A percentile compares a stretch with the other conserved stretches of the same genome.
phyloP scores from a whole-genome alignment of 495 filamentous ascomycete species.

The Letharia columbiana region DNA sequence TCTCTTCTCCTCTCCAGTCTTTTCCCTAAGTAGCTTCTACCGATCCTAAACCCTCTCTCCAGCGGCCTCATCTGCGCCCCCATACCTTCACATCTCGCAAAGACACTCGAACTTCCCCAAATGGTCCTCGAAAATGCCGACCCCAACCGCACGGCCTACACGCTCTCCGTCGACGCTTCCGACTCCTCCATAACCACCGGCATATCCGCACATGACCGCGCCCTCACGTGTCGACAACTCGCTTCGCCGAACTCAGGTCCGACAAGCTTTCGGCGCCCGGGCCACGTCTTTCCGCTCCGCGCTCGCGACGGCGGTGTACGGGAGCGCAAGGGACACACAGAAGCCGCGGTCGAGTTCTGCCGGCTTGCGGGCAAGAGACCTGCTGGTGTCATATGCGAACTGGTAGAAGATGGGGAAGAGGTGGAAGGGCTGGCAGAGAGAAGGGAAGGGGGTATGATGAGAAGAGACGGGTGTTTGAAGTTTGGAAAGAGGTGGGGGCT shows the following conservation, averaged over 20 bases:
- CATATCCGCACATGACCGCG: conserved; percentile 81
- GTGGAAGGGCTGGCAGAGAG: conserved; percentile 51
- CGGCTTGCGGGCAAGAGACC: conserved; percentile 63
- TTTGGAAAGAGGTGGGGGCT: conserved; percentile 87
- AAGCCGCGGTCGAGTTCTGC: conserved; percentile 85
- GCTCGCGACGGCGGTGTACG: conserved; percentile 74
- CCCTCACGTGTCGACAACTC: conserved; percentile 70
- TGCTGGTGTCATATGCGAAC: conserved; percentile 76
- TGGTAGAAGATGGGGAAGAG: conserved; percentile 70
- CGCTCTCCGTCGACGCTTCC: conserved; percentile 71
- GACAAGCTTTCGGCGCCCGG: conserved; percentile 67
- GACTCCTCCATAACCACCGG: conserved; percentile 72
- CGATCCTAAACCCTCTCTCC: not conserved
- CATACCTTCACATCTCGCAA: conserved; percentile 55
- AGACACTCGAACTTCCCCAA: conserved; percentile 66
- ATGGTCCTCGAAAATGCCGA: conserved; percentile 73
- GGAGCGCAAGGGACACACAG: conserved; percentile 76
- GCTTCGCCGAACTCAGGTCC: conserved; percentile 53
- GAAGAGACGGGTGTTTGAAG: conserved; percentile 76
- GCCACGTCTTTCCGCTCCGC: conserved; percentile 82
- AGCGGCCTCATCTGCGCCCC: conserved; percentile 90
- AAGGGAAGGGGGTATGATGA: conserved; percentile 76
- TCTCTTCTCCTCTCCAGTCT: not conserved
- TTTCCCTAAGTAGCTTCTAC: not conserved
- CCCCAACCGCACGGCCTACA: conserved; percentile 86